A percentile compares a stretch with the other conserved stretches of the same genome.
Conservation (phyloP, 129 eudicot genomes). For the Tagetes erecta region DNA sequence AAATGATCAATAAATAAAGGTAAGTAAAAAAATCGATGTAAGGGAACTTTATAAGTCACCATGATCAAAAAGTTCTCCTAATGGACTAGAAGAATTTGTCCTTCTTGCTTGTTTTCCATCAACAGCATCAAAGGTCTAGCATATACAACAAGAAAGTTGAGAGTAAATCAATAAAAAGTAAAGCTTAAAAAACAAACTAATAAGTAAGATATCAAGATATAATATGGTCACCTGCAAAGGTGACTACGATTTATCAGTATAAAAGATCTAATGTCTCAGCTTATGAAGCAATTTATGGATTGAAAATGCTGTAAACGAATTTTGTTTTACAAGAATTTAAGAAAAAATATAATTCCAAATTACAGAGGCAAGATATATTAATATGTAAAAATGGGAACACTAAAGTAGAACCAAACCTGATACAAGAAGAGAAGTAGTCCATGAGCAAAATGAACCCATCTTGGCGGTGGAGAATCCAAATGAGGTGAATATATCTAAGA, state of each 20-base stretch:
- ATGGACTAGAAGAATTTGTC: conserved; percentile 94
- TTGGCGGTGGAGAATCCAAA: conserved; percentile 93
- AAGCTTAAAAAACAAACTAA: not conserved
- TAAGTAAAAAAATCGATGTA: not conserved
- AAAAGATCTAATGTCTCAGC: conserved; percentile 3
- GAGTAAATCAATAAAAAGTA: conserved; percentile 19
- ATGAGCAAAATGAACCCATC: conserved; percentile 97
- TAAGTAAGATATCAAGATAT: not conserved
- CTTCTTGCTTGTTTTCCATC: conserved; percentile 99
- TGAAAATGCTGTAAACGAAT: not conserved
- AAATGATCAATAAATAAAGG: not conserved
- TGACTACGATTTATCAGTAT: not conserved
- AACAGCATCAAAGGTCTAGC: conserved; percentile 97
- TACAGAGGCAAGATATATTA: not conserved
- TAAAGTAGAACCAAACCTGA: conserved; percentile 56
- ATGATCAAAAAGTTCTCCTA: conserved; percentile 99
- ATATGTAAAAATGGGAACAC: conserved; percentile 9
- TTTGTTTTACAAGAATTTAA: conserved; percentile 3
- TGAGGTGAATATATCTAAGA: conserved; percentile 88
- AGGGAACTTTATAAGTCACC: conserved; percentile 41
- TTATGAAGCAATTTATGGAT: not conserved
- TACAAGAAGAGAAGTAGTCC: conserved; percentile 91
- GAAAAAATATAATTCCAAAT: not conserved
- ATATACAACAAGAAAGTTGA: conserved; percentile 18
- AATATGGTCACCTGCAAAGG: not conserved